Evolutionary conservation across 306 rosid species (phyloP), one percentile per base, ranked within the genome.

Genomic region (Amphicarpaea edgeworthii): DNA sequence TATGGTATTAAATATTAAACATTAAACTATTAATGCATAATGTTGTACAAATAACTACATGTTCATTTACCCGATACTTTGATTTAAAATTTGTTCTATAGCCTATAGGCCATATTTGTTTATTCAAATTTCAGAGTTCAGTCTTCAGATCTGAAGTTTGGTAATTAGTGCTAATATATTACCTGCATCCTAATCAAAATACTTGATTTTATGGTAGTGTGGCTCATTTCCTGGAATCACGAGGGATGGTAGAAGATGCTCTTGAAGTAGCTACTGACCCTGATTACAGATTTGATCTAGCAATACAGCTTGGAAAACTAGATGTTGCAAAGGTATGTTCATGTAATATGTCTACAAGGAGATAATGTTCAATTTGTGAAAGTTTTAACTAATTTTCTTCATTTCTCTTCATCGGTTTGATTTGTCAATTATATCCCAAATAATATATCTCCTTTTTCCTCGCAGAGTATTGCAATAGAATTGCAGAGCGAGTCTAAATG

Each of bases 181-280:
- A 80, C 67, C 57, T 37, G 19, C 20, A 66, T 77, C 69, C 53
- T 85, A 32, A 80, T 83, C 78, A 49, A 28, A 23, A 42, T 42
- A 62, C 69, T 41, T 80, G 53, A 38, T 78, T 61, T 78, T 28
- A 77, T 83, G 78, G 42, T 59, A 95, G 99, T 58, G 99, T 95
- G 88, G 98, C 99, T 80, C 97, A 66, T 77, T 95, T 95, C 91
- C 76, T 95, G 91, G 99, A 95, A 82, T 88, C 99, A 76, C 97
- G 99, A 43, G 97, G 98, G 66, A 95, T 95, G 99, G 86, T 90
- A 76, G 99, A 90, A 88, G 97, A 92, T 46, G 97, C 99, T 76
- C 93, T 95, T 60, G 97, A 90, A 85, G 99, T 95, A 59, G 99
- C 99, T 23, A 92, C 96, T 14, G 99, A 95, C 80, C 93, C 95